Base-by-base conservation (phyloP, 2,329 filamentous ascomycete species). In the Nemania abortiva region DNA sequence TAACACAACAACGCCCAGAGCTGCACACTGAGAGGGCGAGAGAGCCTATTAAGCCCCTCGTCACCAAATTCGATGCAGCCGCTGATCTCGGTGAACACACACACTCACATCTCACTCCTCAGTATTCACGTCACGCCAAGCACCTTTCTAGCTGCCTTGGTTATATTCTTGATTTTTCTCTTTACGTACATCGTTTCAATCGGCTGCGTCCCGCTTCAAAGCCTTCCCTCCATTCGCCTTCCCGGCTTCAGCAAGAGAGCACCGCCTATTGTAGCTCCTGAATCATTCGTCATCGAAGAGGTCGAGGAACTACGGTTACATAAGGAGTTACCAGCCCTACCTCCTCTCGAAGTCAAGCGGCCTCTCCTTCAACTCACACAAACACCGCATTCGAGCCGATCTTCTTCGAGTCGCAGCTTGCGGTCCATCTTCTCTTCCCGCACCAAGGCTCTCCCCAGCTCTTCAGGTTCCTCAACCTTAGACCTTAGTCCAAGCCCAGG, bases 91-190 rank as follows among this genome's bases (percentile, higher is more conserved):
- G 84, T 89, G 73, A 87, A 89, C 80, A 89, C 87, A 79, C 86
- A 88, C 80, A 89, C 87, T 79, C 86, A 88, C 84, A 83, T 89
- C 77, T 87, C 87, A 66, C 83, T 90, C 73, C 77, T 90, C 77
- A 89, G 84, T 79, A 82, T 90, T 75, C 85, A 82, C 74, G 85
- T 89, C 78, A 86, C 87, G 49, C 87, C 88, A 27, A 86, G 85
- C 78, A 87, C 86, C 65, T 89, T 86, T 77, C 80, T 89, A 74
- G 85, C 85, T 68, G 82, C 84, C 31, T 76, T 88, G 69, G 79
- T 82, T 66, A 74, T 89, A 34, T 76, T 82, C 58, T 81, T 89
- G 73, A 81, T 85, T 76, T 87, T 89, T 74, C 72, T 86, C 70
- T 83, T 83, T 66, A 75, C 87, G 59, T 88, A 86, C 74, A 72